Evolutionary conservation across 768 basidiomycete genomes (phyloP), one percentile per base, ranked within the genome.

Genomic region (Boletus speciosus): DNA sequence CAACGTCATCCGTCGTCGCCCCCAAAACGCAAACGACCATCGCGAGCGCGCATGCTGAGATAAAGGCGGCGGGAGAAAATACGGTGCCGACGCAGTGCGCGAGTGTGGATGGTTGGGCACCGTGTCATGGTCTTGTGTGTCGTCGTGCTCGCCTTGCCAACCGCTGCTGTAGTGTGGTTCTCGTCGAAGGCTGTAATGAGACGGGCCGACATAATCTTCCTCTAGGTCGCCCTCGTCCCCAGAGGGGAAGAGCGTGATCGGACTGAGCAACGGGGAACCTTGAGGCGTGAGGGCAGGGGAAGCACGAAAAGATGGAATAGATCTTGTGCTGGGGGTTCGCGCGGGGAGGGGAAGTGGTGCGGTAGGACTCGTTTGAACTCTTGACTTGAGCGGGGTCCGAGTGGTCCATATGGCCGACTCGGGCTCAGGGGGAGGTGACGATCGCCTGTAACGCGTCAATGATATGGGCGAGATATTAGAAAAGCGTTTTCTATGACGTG

Each of bases 1-100:
- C 14, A 86, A 19, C 16, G 77, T 74, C 55, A 88, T 62, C 55
- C 84, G 75, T 16, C 81, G 73, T 29, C 81, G 74, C 1, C 83
- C 83, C 27, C 73, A 65, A 50, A 85, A 74, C 23, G 76, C 74
- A 61, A 87, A 86, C 16, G 78, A 69, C 42, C 42, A 64, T 62
- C 51, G 57, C 56, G 27, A 29, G n/a, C 59, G 63, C 19, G 54
- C 45, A 25, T 64, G 56, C 43, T 65, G 70, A 21, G 62, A 57
- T 9, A 52, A 55, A 36, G 74, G 75, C 14, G 72, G 73, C 4
- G 76, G 74, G 31, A 76, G 73, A 53, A 77, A 80, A 47, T 74
- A 64, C 37, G 69, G 61, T 37, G 55, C 45, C 29, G 56, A 8
- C 4, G 39, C 8, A 2, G 23, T 4, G 21, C 44, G 51, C 11